Evolutionary conservation across 1,139 yeast species (phyloP).

Genomic region (Taphrina communis): DNA sequence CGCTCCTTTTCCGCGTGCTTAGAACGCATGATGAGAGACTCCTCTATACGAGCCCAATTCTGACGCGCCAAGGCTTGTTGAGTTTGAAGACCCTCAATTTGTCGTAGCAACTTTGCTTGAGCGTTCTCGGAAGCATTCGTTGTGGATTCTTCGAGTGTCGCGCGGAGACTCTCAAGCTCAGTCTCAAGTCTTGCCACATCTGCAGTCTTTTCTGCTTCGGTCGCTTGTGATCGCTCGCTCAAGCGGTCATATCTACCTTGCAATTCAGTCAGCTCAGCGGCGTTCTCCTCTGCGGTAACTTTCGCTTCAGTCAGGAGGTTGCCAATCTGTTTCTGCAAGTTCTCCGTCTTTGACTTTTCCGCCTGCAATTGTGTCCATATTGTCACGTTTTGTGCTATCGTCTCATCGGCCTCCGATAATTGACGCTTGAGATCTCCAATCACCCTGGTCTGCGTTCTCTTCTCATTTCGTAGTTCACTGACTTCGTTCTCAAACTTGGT

Average conservation of each 20-base stretch:
- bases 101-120: slow-evolving; percentile 52
- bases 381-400: slow-evolving; percentile 40
- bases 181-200: slow-evolving; percentile 53
- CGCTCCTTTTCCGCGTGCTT: slow-evolving; percentile 55
- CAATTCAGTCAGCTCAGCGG: slow-evolving; percentile 44
- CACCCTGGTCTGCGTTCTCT: slow-evolving; percentile 39
- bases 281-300: slow-evolving; percentile 45
- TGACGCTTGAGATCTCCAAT: slow-evolving; percentile 44
- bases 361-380: slow-evolving; percentile 32
- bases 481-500: slow-evolving; percentile 45
- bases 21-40: slow-evolving; percentile 59
- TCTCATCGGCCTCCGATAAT: slow-evolving; percentile 42
- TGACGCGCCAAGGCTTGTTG: slow-evolving; percentile 71
- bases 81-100: slow-evolving; percentile 64
- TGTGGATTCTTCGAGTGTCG: slow-evolving; percentile 54
- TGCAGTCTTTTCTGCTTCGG: slow-evolving; percentile 48
- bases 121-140: slow-evolving; percentile 47
- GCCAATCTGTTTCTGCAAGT: slow-evolving; percentile 47
- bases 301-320: slow-evolving; percentile 47
- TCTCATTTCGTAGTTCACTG: slow-evolving; percentile 43
- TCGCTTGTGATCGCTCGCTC: slow-evolving; percentile 41
- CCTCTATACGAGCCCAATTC: slow-evolving; percentile 70
- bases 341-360: slow-evolving; percentile 42
- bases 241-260: slow-evolving; percentile 45
- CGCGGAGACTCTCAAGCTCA: slow-evolving; percentile 56